Conservation (phyloP, 106 monocot genomes). For the Alisma plantagoaquatica region DNA sequence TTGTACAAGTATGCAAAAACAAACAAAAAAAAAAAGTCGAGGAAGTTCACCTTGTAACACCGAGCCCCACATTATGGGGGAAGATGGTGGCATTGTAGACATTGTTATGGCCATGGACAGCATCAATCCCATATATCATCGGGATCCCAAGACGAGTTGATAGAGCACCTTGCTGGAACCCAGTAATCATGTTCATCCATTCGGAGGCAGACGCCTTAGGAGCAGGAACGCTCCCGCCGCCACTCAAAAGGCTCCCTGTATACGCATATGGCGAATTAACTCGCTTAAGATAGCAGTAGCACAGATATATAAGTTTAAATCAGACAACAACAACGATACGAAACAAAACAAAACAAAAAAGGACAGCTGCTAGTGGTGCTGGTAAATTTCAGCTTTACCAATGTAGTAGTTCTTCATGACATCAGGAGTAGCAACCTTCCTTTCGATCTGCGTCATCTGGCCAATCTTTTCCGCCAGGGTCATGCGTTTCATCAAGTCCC, state of each 20-base stretch:
- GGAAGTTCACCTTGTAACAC: conserved; percentile 74
- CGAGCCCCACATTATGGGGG: conserved; percentile 84
- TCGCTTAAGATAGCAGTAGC: too few species aligned
- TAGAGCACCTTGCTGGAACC: conserved; percentile 47
- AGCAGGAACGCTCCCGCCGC: conserved; percentile 49
- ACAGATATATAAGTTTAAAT: background rate
- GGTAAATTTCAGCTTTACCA: too few species aligned
- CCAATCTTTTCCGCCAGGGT: conserved; percentile 47
- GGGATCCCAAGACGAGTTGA: conserved; percentile 79
- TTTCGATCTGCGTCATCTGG: conserved; percentile 46
- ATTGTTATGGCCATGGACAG: conserved; percentile 77
- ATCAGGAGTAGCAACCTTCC: conserved; percentile 16
- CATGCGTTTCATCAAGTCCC: conserved; percentile 36
- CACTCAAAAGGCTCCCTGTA: conserved; percentile 76
- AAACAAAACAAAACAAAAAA: too few species aligned
- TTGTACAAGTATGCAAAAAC: too few species aligned
- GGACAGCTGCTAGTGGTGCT: too few species aligned
- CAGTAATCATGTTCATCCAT: conserved; percentile 63
- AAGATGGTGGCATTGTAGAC: conserved; percentile 75
- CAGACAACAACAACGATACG: background rate
- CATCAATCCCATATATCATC: conserved; percentile 78
- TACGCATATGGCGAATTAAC: too few species aligned
- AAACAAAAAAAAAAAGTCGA: too few species aligned
- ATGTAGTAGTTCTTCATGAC: conserved; percentile 33
- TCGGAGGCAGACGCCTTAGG: conserved; percentile 29